A percentile compares a stretch with the other conserved stretches of the same genome.
Evolutionary conservation across 495 filamentous ascomycete species (phyloP).

Genomic region (Chaetomium tenue): DNA sequence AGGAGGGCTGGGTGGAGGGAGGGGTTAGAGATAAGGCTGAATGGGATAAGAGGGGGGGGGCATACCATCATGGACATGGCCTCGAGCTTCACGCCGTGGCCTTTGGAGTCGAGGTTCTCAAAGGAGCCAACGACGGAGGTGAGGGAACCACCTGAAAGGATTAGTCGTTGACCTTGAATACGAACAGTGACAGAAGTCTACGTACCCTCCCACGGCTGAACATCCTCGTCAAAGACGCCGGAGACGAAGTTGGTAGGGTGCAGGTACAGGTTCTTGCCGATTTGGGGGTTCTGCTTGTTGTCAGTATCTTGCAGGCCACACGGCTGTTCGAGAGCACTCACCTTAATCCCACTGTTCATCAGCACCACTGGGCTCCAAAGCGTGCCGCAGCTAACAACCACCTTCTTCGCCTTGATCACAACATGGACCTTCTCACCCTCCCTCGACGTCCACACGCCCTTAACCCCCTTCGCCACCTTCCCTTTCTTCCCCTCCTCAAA

Average conservation of each 20-base stretch:
- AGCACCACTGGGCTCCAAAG: slow-evolving; percentile 75
- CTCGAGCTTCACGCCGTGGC: slow-evolving; percentile 83
- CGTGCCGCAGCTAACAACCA: slow-evolving; percentile 71
- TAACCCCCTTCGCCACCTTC: slow-evolving; percentile 63
- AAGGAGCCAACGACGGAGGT: slow-evolving; percentile 74
- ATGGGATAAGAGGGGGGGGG: slow-evolving; percentile 1
- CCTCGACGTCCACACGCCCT: slow-evolving; percentile 70
- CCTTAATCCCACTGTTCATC: slow-evolving; percentile 64
- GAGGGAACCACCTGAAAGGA: slow-evolving; percentile 41
- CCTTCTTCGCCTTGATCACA: slow-evolving; percentile 74
- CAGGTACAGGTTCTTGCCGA: slow-evolving; percentile 79
- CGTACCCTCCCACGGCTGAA: slow-evolving; percentile 73
- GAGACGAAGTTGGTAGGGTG: slow-evolving; percentile 67
- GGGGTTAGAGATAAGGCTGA: not conserved
- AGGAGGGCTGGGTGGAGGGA: slow-evolving; percentile 31
- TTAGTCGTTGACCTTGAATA: not conserved
- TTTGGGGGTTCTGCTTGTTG: slow-evolving; percentile 64
- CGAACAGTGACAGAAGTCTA: not conserved
- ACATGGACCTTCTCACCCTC: slow-evolving; percentile 62
- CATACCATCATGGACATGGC: slow-evolving; percentile 59
- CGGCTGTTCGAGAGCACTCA: slow-evolving; percentile 24
- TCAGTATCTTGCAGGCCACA: slow-evolving; percentile 24
- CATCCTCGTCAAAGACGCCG: slow-evolving; percentile 63
- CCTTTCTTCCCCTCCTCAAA: slow-evolving; percentile 56
- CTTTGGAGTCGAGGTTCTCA: slow-evolving; percentile 76